Percentiles rank a stretch among this genome's conserved stretches.
Evolutionary conservation across 768 basidiomycete genomes (phyloP).

Genomic region (Lanmaoa pseudosensibilis): DNA sequence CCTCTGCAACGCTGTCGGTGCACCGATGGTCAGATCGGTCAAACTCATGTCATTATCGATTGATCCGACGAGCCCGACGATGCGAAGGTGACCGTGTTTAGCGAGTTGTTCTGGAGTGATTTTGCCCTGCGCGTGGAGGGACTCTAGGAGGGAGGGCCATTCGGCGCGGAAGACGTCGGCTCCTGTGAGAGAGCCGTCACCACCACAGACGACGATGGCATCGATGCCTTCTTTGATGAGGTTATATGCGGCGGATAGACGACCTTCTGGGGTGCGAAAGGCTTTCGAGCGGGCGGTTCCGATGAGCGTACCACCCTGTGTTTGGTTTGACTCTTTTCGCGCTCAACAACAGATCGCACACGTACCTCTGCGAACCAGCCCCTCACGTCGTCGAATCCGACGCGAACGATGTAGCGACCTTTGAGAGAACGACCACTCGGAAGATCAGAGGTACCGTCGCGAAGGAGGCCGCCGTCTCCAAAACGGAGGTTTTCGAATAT

Average conservation of each 20-base stretch:
- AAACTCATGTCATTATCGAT: constrained; percentile 99
- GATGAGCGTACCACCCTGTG: constrained; percentile 89
- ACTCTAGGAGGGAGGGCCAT: constrained; percentile 84
- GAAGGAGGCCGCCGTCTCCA: constrained; percentile 74
- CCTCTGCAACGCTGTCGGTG: constrained; percentile 90
- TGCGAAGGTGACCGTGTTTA: constrained; percentile 82
- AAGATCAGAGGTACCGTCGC: constrained; percentile 80
- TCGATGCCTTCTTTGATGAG: constrained; percentile 97
- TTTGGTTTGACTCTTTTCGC: neutral
- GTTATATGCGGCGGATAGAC: constrained; percentile 85
- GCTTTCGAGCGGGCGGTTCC: constrained; percentile 86
- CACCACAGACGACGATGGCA: constrained; percentile 94
- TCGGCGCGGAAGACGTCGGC: constrained; percentile 92
- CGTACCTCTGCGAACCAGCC: constrained; percentile 90
- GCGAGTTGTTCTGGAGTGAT: constrained; percentile 74
- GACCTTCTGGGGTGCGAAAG: constrained; percentile 87
- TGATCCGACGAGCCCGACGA: constrained; percentile 97
- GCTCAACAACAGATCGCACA: neutral
- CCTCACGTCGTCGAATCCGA: constrained; percentile 97
- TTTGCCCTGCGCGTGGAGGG: constrained; percentile 66
- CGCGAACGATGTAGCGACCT: constrained; percentile 89
- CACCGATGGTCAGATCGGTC: constrained; percentile 97
- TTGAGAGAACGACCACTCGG: constrained; percentile 70
- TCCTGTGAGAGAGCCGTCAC: constrained; percentile 95
- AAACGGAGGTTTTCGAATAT: constrained; percentile 78